Base-by-base conservation (phyloP, 768 basidiomycete species). In the Amanita fuliginea region DNA sequence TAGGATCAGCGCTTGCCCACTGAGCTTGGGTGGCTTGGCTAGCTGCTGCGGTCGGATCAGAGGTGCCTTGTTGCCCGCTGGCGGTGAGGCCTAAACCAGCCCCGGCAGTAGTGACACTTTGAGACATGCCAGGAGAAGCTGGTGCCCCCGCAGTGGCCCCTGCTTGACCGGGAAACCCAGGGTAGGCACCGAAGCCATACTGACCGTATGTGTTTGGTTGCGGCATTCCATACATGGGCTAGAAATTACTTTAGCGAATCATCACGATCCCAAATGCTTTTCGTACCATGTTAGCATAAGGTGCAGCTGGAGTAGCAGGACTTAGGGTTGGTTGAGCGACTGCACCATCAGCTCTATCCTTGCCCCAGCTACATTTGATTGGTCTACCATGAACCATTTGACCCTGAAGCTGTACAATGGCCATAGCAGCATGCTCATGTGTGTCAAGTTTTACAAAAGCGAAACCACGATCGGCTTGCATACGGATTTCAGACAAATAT, bases 321-420 rank as follows among this genome's bases (percentile, higher is more conserved):
- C 81, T 83, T 57, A 86, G 64, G 13, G 67, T 59, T 42, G 77
- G 69, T 49, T 77, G 74, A 21, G 77, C 71, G 48, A 72, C 69
- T 21, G 75, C 77, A 30, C 80, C 86, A 62, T 86, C 84, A 19
- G 81, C 84, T 54, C 90, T 77, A 64, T 97, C 95, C 67, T 97
- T 98, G 50, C 96, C 96, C 96, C 96, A 99, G 59, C 90, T 92
- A 67, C 91, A 95, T 69, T 97, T 98, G 74, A 98, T 91, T 6
- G 94, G 92, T 34, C 96, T 72, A 42, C 95, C 95, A 56, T 99
- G 96, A 22, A 99, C 90, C 76, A 92, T 88, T 70, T 93, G 89
- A 47, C 95, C 94, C 65, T 95, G 91, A 46, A 99, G 73, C 64
- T 97, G 92, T 53, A 95, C 86, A 60, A 99, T 99, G 34, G 95